These are phyloP conservation scores for Dalbergia cochinchinensis DNA, from an alignment of 306 rosid species.

Conservation along the genomic window DNA sequence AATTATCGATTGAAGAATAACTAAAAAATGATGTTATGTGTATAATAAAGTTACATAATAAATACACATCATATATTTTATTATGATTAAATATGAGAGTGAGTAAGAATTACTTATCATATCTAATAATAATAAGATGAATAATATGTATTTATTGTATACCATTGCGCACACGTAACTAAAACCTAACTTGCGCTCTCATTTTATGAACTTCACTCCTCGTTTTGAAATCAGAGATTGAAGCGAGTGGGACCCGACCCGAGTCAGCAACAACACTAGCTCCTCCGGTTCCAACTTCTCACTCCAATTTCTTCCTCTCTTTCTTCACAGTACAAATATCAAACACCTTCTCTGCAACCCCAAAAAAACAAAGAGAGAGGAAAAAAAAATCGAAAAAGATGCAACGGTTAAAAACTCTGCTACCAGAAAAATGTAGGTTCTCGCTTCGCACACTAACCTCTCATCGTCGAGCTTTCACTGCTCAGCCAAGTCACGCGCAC, in stretches of 20 bases:
- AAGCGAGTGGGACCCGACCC: background rate
- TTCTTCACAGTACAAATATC: conserved; percentile 31
- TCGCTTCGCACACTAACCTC: conserved; percentile 50
- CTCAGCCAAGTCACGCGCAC: conserved; percentile 63
- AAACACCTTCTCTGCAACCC: conserved; percentile 43
- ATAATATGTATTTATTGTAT: too few species aligned
- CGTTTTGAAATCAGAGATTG: background rate
- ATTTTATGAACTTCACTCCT: too few species aligned
- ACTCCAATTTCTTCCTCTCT: too few species aligned
- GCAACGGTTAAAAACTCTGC: conserved; percentile 74
- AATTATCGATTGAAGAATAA: too few species aligned
- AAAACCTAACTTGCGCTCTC: too few species aligned
- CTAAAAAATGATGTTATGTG: too few species aligned
- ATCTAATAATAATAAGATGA: too few species aligned
- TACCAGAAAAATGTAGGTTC: conserved; percentile 44
- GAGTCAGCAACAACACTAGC: background rate
- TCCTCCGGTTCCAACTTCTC: background rate
- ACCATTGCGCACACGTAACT: too few species aligned
- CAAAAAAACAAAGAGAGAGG: background rate
- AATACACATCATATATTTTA: too few species aligned
- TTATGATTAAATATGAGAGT: too few species aligned
- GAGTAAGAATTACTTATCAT: too few species aligned
- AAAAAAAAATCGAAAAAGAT: conserved; percentile 47
- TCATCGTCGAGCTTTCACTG: conserved; percentile 61
- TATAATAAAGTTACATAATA: too few species aligned